A percentile compares a stretch with the other conserved stretches of the same genome.
Evolutionary conservation across 345 rosid genomes (phyloP).

Genomic region (Syzygium jambos): DNA sequence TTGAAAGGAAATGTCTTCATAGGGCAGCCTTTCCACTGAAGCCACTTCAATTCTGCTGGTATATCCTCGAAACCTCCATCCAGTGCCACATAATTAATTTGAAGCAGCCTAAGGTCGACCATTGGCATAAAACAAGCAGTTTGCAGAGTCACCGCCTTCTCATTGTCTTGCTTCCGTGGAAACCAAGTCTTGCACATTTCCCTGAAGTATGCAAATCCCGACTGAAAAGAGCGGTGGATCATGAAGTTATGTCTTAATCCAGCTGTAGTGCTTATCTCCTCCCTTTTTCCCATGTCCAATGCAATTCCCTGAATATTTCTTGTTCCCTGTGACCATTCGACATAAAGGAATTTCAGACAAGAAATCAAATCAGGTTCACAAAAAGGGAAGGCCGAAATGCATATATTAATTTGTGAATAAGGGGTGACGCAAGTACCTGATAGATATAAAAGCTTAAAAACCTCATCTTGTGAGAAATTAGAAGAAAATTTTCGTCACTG

Average conservation of each 20-base stretch:
- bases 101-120: slow-evolving; percentile 51
- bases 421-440: neutral
- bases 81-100: slow-evolving; percentile 41
- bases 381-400: neutral
- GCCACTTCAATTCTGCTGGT: slow-evolving; percentile 51
- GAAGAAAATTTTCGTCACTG: too few relatives aligned
- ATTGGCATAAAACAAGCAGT: slow-evolving; percentile 35
- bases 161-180: slow-evolving; percentile 3
- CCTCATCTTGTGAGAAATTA: neutral
- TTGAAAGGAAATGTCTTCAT: slow-evolving; percentile 33
- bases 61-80: slow-evolving; percentile 40
- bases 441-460: neutral
- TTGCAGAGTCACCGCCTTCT: slow-evolving; percentile 11
- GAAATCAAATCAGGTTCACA: neutral
- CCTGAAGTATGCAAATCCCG: slow-evolving; percentile 10
- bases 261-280: neutral
- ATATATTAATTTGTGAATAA: neutral
- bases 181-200: neutral
- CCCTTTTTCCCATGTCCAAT: slow-evolving; percentile 20
- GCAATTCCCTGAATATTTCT: slow-evolving; percentile 29
- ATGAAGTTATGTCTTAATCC: neutral
- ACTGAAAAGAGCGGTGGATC: neutral
- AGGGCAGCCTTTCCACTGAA: slow-evolving; percentile 61
- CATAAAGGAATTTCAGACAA: neutral
- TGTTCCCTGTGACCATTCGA: slow-evolving; percentile 27